phyloP scores from a whole-genome alignment of 345 rosid genomes.

The Atalantia buxifolia region DNA sequence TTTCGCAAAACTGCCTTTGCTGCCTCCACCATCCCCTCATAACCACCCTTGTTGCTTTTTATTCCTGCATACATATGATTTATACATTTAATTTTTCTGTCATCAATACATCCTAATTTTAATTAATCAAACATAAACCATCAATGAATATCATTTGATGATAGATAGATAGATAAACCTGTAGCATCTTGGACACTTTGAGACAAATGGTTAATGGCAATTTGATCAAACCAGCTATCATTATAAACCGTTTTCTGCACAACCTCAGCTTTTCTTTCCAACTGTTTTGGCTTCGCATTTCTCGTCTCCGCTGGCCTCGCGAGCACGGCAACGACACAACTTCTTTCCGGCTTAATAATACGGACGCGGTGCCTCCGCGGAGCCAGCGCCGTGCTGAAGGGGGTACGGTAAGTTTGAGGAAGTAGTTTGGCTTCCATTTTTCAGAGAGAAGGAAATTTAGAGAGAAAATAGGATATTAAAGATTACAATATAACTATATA shows the following conservation, averaged over 20 bases:
- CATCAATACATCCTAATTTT: neutral
- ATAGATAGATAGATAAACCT: conserved; percentile 30
- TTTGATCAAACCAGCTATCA: conserved; percentile 51
- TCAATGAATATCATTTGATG: too few relatives aligned
- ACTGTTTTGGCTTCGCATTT: conserved; percentile 3
- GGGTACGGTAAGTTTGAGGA: neutral
- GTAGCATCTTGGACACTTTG: conserved; percentile 47
- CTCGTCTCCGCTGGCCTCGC: conserved; percentile 24
- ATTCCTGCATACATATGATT: conserved; percentile 31
- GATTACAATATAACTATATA: too few relatives aligned
- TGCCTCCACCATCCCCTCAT: conserved; percentile 69
- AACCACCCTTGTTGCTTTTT: conserved; percentile 42
- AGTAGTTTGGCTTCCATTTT: conserved; percentile 37
- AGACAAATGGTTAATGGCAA: conserved; percentile 58
- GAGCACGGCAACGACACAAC: conserved; percentile 31
- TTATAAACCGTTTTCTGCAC: conserved; percentile 28
- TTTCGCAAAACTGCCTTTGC: conserved; percentile 43
- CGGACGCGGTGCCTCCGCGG: neutral
- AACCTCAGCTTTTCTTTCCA: conserved; percentile 3
- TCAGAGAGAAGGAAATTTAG: neutral
- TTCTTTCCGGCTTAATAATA: neutral
- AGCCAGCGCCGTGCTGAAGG: neutral
- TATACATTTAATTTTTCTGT: neutral
- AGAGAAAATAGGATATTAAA: neutral
- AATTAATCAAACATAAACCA: too few relatives aligned